A percentile compares a stretch with the other conserved stretches of the same genome.
Conservation (phyloP, 257 asterid species). For the Nicotiana obtusifolia region DNA sequence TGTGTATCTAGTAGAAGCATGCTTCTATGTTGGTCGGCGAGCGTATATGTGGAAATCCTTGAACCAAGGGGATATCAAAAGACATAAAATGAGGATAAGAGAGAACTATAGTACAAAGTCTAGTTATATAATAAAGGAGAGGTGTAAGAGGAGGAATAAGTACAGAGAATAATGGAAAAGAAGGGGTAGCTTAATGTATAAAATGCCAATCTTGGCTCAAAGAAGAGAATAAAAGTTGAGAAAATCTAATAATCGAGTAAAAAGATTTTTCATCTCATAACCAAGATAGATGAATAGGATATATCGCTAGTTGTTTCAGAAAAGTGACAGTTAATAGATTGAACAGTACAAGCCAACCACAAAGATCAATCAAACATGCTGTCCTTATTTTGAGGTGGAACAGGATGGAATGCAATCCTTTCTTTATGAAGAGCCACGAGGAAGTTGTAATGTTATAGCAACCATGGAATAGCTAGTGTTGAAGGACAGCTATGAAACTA, state of each 20-base stretch:
- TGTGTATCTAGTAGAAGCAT: background rate
- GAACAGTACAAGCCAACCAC: background rate
- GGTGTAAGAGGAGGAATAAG: background rate
- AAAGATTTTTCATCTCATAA: background rate
- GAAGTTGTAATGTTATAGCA: background rate
- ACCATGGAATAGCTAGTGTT: background rate
- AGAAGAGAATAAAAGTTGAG: background rate
- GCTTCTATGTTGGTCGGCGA: background rate
- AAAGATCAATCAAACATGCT: background rate
- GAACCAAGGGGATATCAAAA: background rate
- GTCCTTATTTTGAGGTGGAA: background rate
- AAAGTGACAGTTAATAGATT: background rate
- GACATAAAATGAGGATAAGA: background rate
- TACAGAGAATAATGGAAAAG: background rate
- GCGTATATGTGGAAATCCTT: background rate
- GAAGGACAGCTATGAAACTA: background rate
- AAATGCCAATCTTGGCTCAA: background rate
- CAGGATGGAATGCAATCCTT: background rate
- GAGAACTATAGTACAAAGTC: background rate
- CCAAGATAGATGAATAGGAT: background rate
- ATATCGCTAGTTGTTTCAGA: background rate
- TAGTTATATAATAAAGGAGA: background rate
- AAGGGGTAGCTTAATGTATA: background rate
- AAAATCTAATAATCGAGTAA: background rate
- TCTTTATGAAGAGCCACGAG: background rate